Conservation (phyloP, 345 rosid genomes). For the Streptanthus diversifolius region DNA sequence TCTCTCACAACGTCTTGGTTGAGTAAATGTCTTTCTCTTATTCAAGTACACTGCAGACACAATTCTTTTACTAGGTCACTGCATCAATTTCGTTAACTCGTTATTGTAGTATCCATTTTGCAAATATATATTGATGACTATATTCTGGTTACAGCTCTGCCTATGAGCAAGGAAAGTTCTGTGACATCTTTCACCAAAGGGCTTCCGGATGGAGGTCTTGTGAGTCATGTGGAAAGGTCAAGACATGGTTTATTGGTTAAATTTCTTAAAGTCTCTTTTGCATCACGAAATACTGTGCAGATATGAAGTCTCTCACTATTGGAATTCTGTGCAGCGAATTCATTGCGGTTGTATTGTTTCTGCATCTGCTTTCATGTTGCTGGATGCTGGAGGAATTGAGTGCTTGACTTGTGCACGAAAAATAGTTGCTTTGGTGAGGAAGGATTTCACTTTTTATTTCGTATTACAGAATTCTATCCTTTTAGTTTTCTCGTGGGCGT, state of each 20-base stretch:
- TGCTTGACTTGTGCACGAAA: constrained; percentile 74
- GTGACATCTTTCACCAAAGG: constrained; percentile 62
- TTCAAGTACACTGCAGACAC: background rate
- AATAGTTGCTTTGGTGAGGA: constrained; percentile 56
- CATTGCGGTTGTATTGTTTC: constrained; percentile 98
- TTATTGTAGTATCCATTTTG: background rate
- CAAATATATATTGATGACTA: background rate
- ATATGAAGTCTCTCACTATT: constrained; percentile 20
- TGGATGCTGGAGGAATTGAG: constrained; percentile 95
- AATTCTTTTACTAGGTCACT: background rate
- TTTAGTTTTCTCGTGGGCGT: background rate
- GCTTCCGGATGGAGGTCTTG: constrained; percentile 92
- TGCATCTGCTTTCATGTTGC: constrained; percentile 43
- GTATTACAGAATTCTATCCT: background rate
- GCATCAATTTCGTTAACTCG: background rate
- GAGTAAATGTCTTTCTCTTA: background rate
- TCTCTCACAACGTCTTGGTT: background rate
- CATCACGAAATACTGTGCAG: constrained; percentile 4
- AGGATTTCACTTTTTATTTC: constrained; percentile 19
- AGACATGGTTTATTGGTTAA: constrained; percentile 20
- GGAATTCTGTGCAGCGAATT: constrained; percentile 52
- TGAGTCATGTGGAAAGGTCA: constrained; percentile 89
- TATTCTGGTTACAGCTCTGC: constrained; percentile 44
- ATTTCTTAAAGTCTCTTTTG: background rate
- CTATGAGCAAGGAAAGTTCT: constrained; percentile 78